Evolutionary conservation across 345 rosid genomes (phyloP).

Genomic region (Conringia planisiliqua): DNA sequence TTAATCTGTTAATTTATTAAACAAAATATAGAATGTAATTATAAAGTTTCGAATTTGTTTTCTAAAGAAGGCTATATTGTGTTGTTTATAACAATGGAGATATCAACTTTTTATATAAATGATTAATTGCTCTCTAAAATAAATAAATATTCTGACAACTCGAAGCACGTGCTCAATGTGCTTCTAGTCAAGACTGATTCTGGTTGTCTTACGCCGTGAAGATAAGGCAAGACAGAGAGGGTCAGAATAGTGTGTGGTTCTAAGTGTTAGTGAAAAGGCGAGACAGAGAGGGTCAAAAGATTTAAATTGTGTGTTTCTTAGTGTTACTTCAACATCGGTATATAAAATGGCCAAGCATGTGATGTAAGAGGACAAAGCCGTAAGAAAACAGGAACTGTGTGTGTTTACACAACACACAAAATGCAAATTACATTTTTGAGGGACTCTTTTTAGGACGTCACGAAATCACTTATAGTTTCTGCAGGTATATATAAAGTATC

Average conservation of each 20-base stretch:
- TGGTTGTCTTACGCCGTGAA: neutral
- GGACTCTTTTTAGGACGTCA: neutral
- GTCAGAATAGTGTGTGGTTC: neutral
- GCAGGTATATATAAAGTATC: neutral
- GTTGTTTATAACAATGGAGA: neutral
- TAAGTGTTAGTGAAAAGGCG: neutral
- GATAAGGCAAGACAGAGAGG: neutral
- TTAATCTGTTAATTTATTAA: too few relatives aligned
- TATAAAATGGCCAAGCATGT: constrained; percentile 3
- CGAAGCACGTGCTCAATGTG: neutral
- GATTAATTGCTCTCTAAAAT: neutral
- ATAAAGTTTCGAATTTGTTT: too few relatives aligned
- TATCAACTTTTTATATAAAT: neutral
- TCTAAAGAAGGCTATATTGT: too few relatives aligned
- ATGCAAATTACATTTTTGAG: constrained; percentile 25
- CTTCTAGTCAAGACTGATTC: neutral
- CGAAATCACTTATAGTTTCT: neutral
- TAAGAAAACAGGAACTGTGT: constrained; percentile 24
- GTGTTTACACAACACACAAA: constrained; percentile 12
- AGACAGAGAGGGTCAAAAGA: neutral
- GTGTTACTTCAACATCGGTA: neutral
- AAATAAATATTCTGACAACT: neutral
- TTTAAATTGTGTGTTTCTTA: neutral
- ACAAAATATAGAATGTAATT: too few relatives aligned
- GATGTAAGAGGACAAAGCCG: constrained; percentile 18